phyloP scores from a whole-genome alignment of 148 eudicot species.

The Nyssa sinensis region DNA sequence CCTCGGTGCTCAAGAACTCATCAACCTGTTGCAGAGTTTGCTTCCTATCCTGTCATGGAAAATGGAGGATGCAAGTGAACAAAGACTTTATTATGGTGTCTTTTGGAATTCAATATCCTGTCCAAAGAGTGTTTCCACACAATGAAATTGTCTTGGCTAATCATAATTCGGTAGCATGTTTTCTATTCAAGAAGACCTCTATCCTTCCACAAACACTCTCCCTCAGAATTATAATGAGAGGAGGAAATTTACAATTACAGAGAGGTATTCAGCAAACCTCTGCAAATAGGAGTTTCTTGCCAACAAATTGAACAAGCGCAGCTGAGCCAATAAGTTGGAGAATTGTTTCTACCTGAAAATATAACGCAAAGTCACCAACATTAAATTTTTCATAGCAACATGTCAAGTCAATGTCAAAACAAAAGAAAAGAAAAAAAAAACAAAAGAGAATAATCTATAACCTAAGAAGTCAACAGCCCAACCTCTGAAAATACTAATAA shows the following conservation, averaged over 20 bases:
- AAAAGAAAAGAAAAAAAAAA: background rate
- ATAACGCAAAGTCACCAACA: background rate
- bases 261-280: slow-evolving; percentile 45
- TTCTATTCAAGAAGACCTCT: background rate
- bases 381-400: background rate
- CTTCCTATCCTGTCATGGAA: slow-evolving; percentile 72
- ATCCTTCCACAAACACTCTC: background rate
- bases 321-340: slow-evolving; percentile 88
- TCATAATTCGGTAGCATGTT: background rate
- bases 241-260: background rate
- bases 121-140: background rate
- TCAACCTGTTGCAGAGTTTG: slow-evolving; percentile 67
- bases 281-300: slow-evolving; percentile 88
- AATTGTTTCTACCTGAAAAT: slow-evolving; percentile 71
- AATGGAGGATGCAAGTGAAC: slow-evolving; percentile 1
- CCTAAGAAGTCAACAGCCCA: slow-evolving; percentile 3
- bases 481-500: slow-evolving; percentile 81
- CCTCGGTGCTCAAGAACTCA: slow-evolving; percentile 62
- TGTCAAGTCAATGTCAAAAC: background rate
- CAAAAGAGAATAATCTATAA: slow-evolving; percentile 1
- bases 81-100: background rate
- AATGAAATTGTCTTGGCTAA: background rate
- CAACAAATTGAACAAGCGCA: slow-evolving; percentile 67
- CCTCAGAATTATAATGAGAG: background rate
- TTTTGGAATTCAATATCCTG: background rate